phyloP scores from a whole-genome alignment of 768 basidiomycete genomes.

The Trametes meyenii region DNA sequence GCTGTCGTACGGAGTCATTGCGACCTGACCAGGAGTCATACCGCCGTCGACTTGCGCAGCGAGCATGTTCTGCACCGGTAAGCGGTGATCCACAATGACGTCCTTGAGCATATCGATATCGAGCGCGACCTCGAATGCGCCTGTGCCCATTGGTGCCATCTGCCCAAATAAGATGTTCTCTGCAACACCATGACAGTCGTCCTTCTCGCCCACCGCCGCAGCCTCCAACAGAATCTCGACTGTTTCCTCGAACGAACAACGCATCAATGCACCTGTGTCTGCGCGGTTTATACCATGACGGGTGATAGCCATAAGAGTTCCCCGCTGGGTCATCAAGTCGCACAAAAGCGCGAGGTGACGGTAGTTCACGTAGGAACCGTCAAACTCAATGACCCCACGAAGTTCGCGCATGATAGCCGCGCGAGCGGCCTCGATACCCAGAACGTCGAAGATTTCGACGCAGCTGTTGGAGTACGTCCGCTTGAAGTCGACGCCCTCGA shows the following conservation, averaged over 20 bases:
- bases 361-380: conserved; percentile 99
- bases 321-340: conserved; percentile 98
- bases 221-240: conserved; percentile 99
- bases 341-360: conserved; percentile 95
- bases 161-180: conserved; percentile 99
- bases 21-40: conserved; percentile 90
- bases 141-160: conserved; percentile 99
- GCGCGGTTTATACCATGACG: conserved; percentile 99
- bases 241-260: conserved; percentile 99
- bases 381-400: conserved; percentile 96
- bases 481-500: conserved; percentile 92
- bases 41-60: conserved; percentile 80
- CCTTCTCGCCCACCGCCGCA: conserved; percentile 96
- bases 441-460: conserved; percentile 89
- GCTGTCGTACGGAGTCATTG: conserved; percentile 96
- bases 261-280: conserved; percentile 98
- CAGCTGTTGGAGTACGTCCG: conserved; percentile 98
- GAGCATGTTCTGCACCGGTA: conserved; percentile 79
- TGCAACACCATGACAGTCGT: conserved; percentile 98
- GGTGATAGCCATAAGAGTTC: conserved; percentile 95
- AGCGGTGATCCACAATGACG: conserved; percentile 93
- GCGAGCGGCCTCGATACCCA: conserved; percentile 96
- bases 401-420: conserved; percentile 94
- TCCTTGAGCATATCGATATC: conserved; percentile 99
- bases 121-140: conserved; percentile 91